Evolutionary conservation across 306 rosid genomes (phyloP).

Genomic region (Arachis hypogaea): DNA sequence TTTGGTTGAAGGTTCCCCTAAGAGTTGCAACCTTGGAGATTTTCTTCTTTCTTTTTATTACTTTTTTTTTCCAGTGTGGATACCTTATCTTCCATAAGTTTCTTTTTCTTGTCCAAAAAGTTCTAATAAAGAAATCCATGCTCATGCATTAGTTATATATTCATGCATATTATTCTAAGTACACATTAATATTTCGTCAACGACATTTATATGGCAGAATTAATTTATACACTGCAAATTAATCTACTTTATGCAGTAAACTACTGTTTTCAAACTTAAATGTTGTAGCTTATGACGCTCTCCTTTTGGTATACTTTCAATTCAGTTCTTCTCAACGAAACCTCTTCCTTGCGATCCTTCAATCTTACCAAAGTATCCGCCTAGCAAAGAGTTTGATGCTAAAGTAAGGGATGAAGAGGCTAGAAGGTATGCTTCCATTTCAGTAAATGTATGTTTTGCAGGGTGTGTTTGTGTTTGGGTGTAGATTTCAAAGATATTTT

Average conservation of each 20-base stretch:
- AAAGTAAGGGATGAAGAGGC: constrained; percentile 97
- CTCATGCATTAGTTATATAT: neutral
- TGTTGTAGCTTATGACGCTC: constrained; percentile 28
- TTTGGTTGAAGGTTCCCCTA: constrained; percentile 10
- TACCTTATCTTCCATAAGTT: neutral
- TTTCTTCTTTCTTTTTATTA: neutral
- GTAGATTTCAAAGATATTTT: neutral
- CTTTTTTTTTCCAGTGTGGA: neutral
- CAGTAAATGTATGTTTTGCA: constrained; percentile 22
- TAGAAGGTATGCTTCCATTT: constrained; percentile 64
- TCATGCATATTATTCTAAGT: neutral
- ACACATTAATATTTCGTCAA: constrained; percentile 12
- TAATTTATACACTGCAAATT: neutral
- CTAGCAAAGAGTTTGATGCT: constrained; percentile 98
- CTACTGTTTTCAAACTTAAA: constrained; percentile 19
- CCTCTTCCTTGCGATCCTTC: constrained; percentile 98
- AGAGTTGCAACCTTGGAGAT: constrained; percentile 3
- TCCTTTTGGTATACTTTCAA: constrained; percentile 35
- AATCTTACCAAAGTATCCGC: constrained; percentile 96
- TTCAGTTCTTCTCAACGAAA: constrained; percentile 80
- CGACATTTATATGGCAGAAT: neutral
- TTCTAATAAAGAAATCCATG: neutral
- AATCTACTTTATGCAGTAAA: constrained; percentile 15
- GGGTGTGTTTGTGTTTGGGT: neutral
- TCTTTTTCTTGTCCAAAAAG: neutral